Percentiles rank a stretch among this genome's conserved stretches.
Evolutionary conservation across 2,329 filamentous ascomycete species (phyloP).

Genomic region (Trichoderma sp.): DNA sequence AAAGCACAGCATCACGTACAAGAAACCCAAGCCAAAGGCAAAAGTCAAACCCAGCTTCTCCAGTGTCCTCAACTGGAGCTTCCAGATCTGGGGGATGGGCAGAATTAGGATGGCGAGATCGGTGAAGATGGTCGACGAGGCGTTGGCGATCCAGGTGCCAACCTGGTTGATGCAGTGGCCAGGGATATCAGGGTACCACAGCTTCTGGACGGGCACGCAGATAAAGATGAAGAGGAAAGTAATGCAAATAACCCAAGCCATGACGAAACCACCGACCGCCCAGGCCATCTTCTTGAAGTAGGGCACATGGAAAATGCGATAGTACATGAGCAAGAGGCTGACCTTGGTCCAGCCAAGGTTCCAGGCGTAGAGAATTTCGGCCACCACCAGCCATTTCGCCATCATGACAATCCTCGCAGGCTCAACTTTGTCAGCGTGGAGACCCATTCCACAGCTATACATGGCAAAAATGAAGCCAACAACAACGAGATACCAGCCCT

Average conservation of each 20-base stretch:
- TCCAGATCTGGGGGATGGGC: conserved; percentile 46
- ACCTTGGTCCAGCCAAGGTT: conserved; percentile 50
- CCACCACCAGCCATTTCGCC: conserved; percentile 46
- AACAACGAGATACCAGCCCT: conserved; percentile 43
- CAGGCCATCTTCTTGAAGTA: conserved; percentile 43
- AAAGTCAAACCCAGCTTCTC: conserved; percentile 45
- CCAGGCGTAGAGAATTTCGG: conserved; percentile 47
- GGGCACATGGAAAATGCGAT: conserved; percentile 47
- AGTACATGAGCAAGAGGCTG: conserved; percentile 50
- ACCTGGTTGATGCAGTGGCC: conserved; percentile 49
- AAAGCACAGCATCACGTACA: conserved; percentile 32
- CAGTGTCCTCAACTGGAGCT: conserved; percentile 38
- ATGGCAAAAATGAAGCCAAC: conserved; percentile 47
- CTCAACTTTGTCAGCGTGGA: conserved; percentile 42
- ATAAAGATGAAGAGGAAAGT: conserved; percentile 51
- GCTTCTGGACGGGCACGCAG: conserved; percentile 48
- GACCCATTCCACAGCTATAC: conserved; percentile 45
- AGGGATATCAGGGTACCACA: conserved; percentile 45
- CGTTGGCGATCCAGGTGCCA: conserved; percentile 49
- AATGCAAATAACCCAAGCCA: conserved; percentile 47
- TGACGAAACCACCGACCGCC: conserved; percentile 40
- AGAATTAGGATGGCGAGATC: conserved; percentile 45
- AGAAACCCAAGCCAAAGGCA: conserved; percentile 45
- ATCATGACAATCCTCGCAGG: conserved; percentile 39
- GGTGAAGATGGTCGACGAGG: conserved; percentile 44